phyloP scores from a whole-genome alignment of 2,329 filamentous ascomycete species.

The Hypoxylon sp. region DNA sequence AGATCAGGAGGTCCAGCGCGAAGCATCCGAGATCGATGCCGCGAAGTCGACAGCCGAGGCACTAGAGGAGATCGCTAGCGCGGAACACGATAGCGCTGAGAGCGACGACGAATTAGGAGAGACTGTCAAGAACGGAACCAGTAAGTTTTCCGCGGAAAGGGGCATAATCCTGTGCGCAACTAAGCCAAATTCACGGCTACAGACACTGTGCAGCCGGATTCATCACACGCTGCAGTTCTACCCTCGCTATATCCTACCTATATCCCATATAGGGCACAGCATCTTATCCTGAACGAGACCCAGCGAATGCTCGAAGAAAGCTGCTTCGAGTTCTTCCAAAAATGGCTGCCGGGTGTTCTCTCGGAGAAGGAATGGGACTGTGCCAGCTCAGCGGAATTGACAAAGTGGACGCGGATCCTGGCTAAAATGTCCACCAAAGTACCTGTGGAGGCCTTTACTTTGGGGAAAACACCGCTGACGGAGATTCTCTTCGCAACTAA shows the following conservation, averaged over 20 bases:
- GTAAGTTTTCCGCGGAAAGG: conserved; percentile 2
- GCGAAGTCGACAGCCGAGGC: conserved; percentile 47
- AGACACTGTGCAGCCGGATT: conserved; percentile 3
- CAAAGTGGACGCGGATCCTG: conserved; percentile 51
- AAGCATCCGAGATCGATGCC: conserved; percentile 50
- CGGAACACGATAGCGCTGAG: conserved; percentile 22
- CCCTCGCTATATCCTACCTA: conserved; percentile 51
- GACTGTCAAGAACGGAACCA: conserved; percentile 2
- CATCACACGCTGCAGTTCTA: conserved; percentile 11
- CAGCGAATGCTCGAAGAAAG: conserved; percentile 55
- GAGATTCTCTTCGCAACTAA: conserved; percentile 46
- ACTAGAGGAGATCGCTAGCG: conserved; percentile 46
- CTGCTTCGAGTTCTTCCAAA: conserved; percentile 56
- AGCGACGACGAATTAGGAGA: conserved; percentile 18
- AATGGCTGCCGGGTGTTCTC: conserved; percentile 51
- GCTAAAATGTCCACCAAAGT: conserved; percentile 43
- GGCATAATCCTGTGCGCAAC: not conserved
- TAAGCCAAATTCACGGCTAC: not conserved
- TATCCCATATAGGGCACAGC: conserved; percentile 54
- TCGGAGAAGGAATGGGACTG: conserved; percentile 50
- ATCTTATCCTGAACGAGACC: conserved; percentile 53
- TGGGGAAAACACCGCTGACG: conserved; percentile 31
- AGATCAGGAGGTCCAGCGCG: conserved; percentile 45
- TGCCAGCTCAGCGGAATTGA: conserved; percentile 54
- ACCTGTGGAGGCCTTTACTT: conserved; percentile 43